These are phyloP conservation scores for Diaporthe sp. DNA, from an alignment of 2,329 filamentous ascomycete species.

Conservation along the genomic window DNA sequence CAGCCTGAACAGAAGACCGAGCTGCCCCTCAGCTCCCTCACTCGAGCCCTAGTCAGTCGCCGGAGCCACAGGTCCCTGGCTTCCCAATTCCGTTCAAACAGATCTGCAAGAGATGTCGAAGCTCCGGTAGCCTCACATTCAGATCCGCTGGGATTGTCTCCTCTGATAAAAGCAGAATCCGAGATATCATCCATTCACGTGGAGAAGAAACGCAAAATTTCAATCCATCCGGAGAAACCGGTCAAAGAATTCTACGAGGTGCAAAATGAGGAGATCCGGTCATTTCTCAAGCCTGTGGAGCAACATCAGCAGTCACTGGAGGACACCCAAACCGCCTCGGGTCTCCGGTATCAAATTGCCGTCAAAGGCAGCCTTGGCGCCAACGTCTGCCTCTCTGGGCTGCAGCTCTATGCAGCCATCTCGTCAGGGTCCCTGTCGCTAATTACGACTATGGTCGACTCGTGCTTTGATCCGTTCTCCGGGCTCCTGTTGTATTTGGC, in stretches of 20 bases:
- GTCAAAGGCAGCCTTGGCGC: slow-evolving; percentile 79
- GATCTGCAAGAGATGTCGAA: slow-evolving; percentile 34
- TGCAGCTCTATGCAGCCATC: slow-evolving; percentile 91
- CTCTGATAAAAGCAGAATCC: slow-evolving; percentile 25
- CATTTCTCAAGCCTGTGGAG: slow-evolving; percentile 91
- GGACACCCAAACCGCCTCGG: slow-evolving; percentile 83
- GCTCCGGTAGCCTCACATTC: slow-evolving; percentile 5
- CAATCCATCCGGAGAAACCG: slow-evolving; percentile 7
- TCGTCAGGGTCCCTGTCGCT: slow-evolving; percentile 92
- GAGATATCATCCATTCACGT: slow-evolving; percentile 21
- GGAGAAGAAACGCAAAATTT: slow-evolving; percentile 17
- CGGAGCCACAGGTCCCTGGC: slow-evolving; percentile 31
- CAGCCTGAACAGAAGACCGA: slow-evolving; percentile 14
- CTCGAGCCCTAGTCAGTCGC: slow-evolving; percentile 26
- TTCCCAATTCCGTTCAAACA: slow-evolving; percentile 28
- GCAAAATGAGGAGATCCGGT: slow-evolving; percentile 93
- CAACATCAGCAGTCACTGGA: slow-evolving; percentile 87
- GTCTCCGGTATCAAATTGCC: slow-evolving; percentile 78
- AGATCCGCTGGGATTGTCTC: slow-evolving; percentile 28
- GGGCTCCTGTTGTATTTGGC: slow-evolving; percentile 89
- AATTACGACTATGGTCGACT: slow-evolving; percentile 97
- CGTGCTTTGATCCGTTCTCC: slow-evolving; percentile 90
- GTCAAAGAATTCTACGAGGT: slow-evolving; percentile 86
- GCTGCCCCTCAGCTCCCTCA: slow-evolving; percentile 27
- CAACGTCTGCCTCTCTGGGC: slow-evolving; percentile 80